Evolutionary conservation across 192 early-diverging fungal species (phyloP).

Genomic region (Coemansia guatemalensis): DNA sequence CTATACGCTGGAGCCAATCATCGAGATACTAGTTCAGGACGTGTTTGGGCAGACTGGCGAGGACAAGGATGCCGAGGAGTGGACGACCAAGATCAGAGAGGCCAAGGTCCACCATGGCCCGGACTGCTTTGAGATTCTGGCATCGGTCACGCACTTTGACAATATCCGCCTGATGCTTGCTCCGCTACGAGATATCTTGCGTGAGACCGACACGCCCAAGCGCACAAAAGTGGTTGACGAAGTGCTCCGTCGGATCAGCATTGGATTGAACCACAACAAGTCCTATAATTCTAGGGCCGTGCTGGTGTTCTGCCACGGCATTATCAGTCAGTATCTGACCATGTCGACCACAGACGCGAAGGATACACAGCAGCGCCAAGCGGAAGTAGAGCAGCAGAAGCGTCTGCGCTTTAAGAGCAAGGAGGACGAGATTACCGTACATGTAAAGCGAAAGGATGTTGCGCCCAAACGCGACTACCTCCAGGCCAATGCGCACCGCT

Average conservation of each 20-base stretch:
- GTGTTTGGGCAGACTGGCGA: constrained; percentile 88
- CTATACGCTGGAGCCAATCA: constrained; percentile 68
- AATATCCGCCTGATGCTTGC: constrained; percentile 70
- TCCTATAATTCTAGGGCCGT: constrained; percentile 64
- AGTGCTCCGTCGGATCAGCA: constrained; percentile 69
- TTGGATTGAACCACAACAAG: constrained; percentile 78
- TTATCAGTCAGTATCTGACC: constrained; percentile 85
- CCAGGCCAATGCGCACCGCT: constrained; percentile 82
- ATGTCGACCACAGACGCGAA: constrained; percentile 61
- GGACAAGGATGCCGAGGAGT: constrained; percentile 89
- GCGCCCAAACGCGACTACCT: constrained; percentile 71
- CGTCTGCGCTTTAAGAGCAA: constrained; percentile 15
- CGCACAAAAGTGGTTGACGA: constrained; percentile 77
- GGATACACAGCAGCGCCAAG: constrained; percentile 54
- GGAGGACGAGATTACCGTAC: constrained; percentile 64
- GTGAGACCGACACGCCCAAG: constrained; percentile 77
- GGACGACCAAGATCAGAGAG: constrained; percentile 88
- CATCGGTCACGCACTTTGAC: constrained; percentile 66
- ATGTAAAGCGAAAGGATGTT: constrained; percentile 63
- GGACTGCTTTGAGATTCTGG: constrained; percentile 84
- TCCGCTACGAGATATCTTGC: constrained; percentile 85
- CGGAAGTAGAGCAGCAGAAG: constrained; percentile 62
- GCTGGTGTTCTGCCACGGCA: constrained; percentile 78
- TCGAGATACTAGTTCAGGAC: constrained; percentile 79
- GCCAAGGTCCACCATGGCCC: constrained; percentile 81